A percentile compares a stretch with the other conserved stretches of the same genome.
phyloP scores from a whole-genome alignment of 73 alveolate genomes.

The Paramecium biaurelia region DNA sequence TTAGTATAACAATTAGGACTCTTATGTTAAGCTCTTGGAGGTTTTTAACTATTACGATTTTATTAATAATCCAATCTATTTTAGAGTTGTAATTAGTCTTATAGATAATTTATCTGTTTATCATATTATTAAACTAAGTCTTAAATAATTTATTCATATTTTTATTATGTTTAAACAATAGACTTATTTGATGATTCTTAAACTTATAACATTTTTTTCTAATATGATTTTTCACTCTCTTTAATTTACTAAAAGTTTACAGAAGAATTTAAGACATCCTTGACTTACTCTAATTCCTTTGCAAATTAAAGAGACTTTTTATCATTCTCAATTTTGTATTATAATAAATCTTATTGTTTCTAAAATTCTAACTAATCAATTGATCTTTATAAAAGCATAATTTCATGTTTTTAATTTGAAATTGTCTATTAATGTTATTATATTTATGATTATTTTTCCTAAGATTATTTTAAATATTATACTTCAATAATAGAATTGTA shows the following conservation, averaged over 20 bases:
- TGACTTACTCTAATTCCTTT: background rate
- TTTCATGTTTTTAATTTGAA: background rate
- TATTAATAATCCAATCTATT: background rate
- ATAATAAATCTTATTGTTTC: conserved; percentile 1
- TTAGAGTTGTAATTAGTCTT: background rate
- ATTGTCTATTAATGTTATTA: background rate
- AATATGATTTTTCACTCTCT: background rate
- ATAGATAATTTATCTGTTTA: background rate
- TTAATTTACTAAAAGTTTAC: background rate
- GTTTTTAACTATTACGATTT: conserved; percentile 19
- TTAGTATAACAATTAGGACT: conserved; percentile 27
- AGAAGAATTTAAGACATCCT: background rate
- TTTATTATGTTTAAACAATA: background rate
- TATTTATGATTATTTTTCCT: background rate
- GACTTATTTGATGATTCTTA: background rate
- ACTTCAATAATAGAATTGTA: background rate
- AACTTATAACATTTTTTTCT: background rate
- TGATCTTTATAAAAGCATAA: background rate
- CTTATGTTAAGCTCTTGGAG: conserved; percentile 23
- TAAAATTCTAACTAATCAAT: conserved; percentile 7
- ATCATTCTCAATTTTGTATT: conserved; percentile 13
- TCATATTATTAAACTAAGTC: conserved; percentile 27
- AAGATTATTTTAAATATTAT: background rate
- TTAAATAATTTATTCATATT: conserved; percentile 41
- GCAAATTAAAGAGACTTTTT: background rate